Evolutionary conservation across 345 rosid species (phyloP).

Genomic region (Trapa incisa): DNA sequence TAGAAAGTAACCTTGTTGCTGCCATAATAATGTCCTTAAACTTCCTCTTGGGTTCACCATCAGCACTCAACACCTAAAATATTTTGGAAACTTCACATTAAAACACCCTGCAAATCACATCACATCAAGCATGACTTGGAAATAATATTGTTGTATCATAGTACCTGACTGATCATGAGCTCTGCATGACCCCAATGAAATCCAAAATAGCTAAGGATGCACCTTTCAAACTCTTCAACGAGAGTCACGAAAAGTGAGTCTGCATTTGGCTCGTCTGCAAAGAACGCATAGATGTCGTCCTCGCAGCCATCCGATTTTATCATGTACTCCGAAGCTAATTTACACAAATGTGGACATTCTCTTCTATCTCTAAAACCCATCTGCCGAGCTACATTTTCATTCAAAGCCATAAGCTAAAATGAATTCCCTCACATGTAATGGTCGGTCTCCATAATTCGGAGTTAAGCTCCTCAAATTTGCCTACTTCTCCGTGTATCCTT

Average conservation of each 20-base stretch:
- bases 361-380: conserved; percentile 68
- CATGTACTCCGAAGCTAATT: conserved; percentile 73
- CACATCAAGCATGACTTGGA: no score
- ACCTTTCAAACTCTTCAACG: conserved; percentile 86
- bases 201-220: conserved; percentile 80
- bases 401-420: background rate
- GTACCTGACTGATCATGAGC: conserved; percentile 66
- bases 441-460: background rate
- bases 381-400: conserved; percentile 53
- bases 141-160: background rate
- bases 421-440: background rate
- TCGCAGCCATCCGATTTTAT: conserved; percentile 55
- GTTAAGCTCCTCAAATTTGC: background rate
- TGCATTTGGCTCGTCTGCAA: conserved; percentile 43
- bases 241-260: conserved; percentile 72
- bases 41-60: conserved; percentile 57
- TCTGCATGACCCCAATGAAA: conserved; percentile 77
- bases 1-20: conserved; percentile 53
- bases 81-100: background rate
- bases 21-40: conserved; percentile 71
- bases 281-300: conserved; percentile 54
- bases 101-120: no score
- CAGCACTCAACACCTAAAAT: conserved; percentile 49
- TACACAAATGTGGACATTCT: conserved; percentile 76
- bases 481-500: background rate